phyloP scores from a whole-genome alignment of 2,329 filamentous ascomycete genomes.

The Microthyrium microscopicum region DNA sequence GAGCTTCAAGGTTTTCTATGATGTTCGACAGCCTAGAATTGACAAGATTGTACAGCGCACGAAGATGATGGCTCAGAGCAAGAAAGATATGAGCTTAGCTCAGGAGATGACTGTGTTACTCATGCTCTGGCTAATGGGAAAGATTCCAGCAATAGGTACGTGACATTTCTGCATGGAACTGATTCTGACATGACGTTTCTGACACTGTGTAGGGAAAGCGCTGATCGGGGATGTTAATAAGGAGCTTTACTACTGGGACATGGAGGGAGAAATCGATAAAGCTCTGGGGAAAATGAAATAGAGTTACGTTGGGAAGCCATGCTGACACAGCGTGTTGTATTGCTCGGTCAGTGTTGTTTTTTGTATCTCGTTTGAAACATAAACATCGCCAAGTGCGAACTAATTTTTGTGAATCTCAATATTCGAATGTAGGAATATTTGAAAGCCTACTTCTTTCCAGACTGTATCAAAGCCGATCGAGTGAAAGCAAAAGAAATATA shows the following conservation, averaged over 20 bases:
- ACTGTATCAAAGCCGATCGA: no score
- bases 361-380: no score
- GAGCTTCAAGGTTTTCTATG: constrained; percentile 11
- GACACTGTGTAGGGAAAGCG: constrained; percentile 2
- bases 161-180: neutral
- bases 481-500: no score
- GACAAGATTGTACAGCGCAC: constrained; percentile 11
- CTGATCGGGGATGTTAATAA: constrained; percentile 7
- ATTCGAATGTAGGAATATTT: no score
- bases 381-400: no score
- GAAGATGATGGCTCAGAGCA: constrained; percentile 11
- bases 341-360: no score
- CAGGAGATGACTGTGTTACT: constrained; percentile 13
- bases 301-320: no score
- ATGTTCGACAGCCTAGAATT: constrained; percentile 13
- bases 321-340: no score
- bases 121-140: constrained; percentile 13
- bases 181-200: neutral
- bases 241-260: constrained; percentile 8
- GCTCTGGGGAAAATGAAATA: constrained; percentile 3
- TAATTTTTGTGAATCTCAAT: no score
- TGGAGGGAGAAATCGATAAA: constrained; percentile 6
- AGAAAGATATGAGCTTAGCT: constrained; percentile 11
- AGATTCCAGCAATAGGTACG: constrained; percentile 12
- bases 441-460: no score